phyloP scores from a whole-genome alignment of 2,329 filamentous ascomycete species.

The Metarhizium brunneum region DNA sequence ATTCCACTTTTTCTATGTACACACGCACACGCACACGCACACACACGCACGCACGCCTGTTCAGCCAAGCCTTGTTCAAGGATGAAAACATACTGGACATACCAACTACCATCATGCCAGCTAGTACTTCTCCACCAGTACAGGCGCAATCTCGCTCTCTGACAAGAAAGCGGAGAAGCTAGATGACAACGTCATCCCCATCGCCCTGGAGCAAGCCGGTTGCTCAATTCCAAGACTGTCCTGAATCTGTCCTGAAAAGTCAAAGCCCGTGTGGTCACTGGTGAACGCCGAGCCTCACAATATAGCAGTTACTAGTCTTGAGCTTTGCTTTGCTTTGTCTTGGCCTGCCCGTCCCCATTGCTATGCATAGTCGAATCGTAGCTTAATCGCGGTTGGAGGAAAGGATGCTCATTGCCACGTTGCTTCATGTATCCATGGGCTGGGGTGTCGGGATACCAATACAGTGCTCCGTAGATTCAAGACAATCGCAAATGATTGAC shows the following conservation, averaged over 20 bases:
- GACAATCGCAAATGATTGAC: neutral
- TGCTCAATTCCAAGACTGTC: neutral
- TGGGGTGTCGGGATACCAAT: neutral
- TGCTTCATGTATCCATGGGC: neutral
- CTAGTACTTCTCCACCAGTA: neutral
- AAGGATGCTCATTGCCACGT: neutral
- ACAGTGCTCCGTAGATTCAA: neutral
- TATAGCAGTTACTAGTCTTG: too few relatives aligned
- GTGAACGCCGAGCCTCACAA: too few relatives aligned
- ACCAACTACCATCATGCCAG: neutral
- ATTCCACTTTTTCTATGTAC: neutral
- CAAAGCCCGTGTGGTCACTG: neutral
- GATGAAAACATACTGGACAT: neutral
- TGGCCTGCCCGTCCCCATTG: neutral
- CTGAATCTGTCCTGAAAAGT: neutral
- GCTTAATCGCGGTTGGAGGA: neutral
- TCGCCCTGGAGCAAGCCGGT: neutral
- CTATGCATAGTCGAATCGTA: neutral
- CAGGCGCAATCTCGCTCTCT: neutral
- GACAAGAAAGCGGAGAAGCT: neutral
- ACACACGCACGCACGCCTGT: neutral
- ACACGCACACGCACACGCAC: too few relatives aligned
- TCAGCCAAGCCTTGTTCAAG: neutral
- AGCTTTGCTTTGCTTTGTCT: too few relatives aligned
- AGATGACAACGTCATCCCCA: neutral